phyloP scores from a whole-genome alignment of 2,329 filamentous ascomycete species.

The Aspergillus japonicus region DNA sequence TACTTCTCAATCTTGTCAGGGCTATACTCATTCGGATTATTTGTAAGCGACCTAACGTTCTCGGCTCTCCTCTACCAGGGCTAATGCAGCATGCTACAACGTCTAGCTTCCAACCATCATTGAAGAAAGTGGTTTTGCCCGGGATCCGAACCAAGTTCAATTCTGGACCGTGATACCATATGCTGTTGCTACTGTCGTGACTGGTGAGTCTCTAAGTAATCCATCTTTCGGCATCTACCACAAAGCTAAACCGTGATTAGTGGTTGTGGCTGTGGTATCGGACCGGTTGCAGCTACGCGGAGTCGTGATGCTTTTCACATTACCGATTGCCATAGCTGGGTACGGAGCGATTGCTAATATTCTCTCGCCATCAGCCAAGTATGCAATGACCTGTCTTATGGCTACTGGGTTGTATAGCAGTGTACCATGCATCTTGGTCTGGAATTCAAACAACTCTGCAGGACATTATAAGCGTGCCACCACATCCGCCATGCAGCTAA shows the following conservation, averaged over 20 bases:
- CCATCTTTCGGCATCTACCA: neutral
- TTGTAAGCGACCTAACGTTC: conserved; percentile 44
- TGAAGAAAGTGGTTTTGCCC: conserved; percentile 54
- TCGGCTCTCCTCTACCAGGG: neutral
- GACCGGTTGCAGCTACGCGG: conserved; percentile 62
- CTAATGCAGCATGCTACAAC: neutral
- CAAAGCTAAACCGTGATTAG: conserved; percentile 9
- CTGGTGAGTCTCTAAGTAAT: conserved; percentile 40
- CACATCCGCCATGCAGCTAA: conserved; percentile 63
- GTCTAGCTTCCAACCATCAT: conserved; percentile 63
- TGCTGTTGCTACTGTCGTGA: conserved; percentile 58
- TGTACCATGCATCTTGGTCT: conserved; percentile 63
- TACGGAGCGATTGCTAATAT: conserved; percentile 64
- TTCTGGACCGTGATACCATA: conserved; percentile 66
- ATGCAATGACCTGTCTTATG: conserved; percentile 68
- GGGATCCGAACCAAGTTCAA: conserved; percentile 58
- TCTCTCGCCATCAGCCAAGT: conserved; percentile 53
- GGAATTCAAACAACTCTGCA: conserved; percentile 67
- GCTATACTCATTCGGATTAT: conserved; percentile 64
- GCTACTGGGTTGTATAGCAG: conserved; percentile 63
- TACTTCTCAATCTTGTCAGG: conserved; percentile 61
- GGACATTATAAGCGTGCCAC: conserved; percentile 70
- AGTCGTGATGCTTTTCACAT: conserved; percentile 60
- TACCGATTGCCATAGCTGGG: conserved; percentile 64
- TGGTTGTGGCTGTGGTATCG: conserved; percentile 53